A percentile compares a stretch with the other conserved stretches of the same genome.
phyloP scores from a whole-genome alignment of 2,329 filamentous ascomycete species.

The Xylaria sp. region DNA sequence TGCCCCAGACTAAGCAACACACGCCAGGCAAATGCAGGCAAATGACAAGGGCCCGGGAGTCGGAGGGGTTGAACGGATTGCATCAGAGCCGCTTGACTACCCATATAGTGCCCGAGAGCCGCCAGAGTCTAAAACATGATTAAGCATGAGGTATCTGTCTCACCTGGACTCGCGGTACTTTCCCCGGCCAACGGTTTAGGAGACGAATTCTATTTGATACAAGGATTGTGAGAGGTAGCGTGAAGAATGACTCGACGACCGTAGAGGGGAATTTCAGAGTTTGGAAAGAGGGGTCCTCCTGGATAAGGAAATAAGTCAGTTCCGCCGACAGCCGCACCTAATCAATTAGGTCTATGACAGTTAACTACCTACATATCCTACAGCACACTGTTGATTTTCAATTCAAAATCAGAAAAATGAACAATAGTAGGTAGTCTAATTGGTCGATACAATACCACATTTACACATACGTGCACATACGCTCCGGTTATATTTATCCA shows the following conservation, averaged over 20 bases:
- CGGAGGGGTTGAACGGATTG: constrained; percentile 38
- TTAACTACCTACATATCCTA: background rate
- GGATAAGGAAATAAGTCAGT: background rate
- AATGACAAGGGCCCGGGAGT: constrained; percentile 42
- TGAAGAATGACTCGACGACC: constrained; percentile 11
- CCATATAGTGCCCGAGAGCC: constrained; percentile 42
- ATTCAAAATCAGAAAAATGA: background rate
- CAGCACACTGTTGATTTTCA: background rate
- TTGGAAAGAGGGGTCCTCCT: constrained; percentile 21
- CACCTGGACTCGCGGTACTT: background rate
- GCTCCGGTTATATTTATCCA: too few relatives aligned
- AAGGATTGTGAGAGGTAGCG: background rate
- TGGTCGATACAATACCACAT: too few relatives aligned
- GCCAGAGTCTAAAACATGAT: constrained; percentile 10
- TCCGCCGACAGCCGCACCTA: constrained; percentile 28
- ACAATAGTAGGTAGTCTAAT: too few relatives aligned
- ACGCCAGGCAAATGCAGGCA: constrained; percentile 20
- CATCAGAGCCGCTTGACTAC: constrained; percentile 39
- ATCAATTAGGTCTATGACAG: background rate
- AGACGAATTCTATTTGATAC: background rate
- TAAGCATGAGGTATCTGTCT: background rate
- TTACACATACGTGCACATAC: background rate
- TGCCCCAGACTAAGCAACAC: constrained; percentile 21
- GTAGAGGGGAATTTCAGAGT: background rate
- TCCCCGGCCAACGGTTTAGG: background rate